Evolutionary conservation across 805 yeast genomes (phyloP), one percentile per base, ranked within the genome.

Genomic region (Priceomyces carsonii): DNA sequence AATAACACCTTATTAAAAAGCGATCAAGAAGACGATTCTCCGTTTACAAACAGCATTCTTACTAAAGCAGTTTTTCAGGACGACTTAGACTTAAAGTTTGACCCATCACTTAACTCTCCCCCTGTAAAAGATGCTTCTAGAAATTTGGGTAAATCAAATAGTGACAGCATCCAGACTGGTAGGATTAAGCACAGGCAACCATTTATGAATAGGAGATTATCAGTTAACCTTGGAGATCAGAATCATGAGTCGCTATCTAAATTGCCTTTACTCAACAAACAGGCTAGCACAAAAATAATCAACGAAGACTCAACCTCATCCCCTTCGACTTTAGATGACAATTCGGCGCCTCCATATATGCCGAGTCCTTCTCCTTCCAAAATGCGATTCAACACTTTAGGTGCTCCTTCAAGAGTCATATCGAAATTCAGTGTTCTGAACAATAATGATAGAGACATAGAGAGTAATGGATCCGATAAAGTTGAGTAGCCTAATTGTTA

Each of bases 241-340:
- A 21, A 33, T 8, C 34, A 32, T 23, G 47, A 29, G 26, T 35
- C 33, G 23, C 33, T 29, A 7, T 38, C 51, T 18, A 55, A 48
- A 33, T 39, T 46, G 7, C 63, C 66, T 3, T 47, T 66, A 22
- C 53, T 66, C 17, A 66, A 67, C 41, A 64, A 59, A 36, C 54
- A 47, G 30, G 69, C 69, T 18, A 54, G 62, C 42, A 46, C 53
- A 4, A 53, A 48, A 15, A 37, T 55, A 3, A 24, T 38, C 8
- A 30, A 10, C 6, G 19, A 32, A 18, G 20, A 21, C 13, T 16
- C 30, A 16, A 3, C 29, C n/a, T 8, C 14, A n/a, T 7, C 14
- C 8, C 10, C 16, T 30, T 8, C 33, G 21, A 26, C 5, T 26
- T 17, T 18, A 8, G 29, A 25, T 9, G 26, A 12, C 13, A 18